A percentile compares a stretch with the other conserved stretches of the same genome.
phyloP scores from a whole-genome alignment of 192 early-diverging fungal genomes.

The Entomortierella beljakovae region DNA sequence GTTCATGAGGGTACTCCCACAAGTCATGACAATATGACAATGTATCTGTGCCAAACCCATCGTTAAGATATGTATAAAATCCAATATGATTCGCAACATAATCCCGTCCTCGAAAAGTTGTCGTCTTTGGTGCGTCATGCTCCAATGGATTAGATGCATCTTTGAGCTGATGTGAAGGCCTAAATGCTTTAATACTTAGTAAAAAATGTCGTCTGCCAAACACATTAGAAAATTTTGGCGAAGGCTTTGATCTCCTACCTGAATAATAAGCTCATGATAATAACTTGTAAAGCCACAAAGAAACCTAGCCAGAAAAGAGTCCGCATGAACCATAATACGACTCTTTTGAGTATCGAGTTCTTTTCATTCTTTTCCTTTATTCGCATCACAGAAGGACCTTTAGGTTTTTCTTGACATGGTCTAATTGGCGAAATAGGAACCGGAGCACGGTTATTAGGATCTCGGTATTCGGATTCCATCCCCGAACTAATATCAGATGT shows the following conservation, averaged over 20 bases:
- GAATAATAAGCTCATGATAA: constrained; percentile 19
- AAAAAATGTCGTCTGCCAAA: too few species aligned
- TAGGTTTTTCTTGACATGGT: background rate
- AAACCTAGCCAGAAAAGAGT: constrained; percentile 6
- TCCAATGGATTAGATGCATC: too few species aligned
- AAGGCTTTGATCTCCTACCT: background rate
- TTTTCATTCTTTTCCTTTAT: background rate
- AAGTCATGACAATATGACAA: constrained; percentile 28
- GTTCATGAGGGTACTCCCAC: constrained; percentile 4
- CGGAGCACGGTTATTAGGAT: constrained; percentile 1
- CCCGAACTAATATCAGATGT: background rate
- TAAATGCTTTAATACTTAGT: too few species aligned
- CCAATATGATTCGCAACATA: constrained; percentile 19
- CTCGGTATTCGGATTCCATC: constrained; percentile 22
- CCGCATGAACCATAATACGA: background rate
- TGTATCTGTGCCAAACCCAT: constrained; percentile 17
- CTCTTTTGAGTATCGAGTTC: background rate
- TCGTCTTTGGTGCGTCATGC: background rate
- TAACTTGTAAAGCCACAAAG: background rate
- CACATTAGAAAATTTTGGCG: too few species aligned
- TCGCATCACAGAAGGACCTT: background rate
- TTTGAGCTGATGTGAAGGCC: too few species aligned
- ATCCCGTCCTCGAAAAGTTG: constrained; percentile 7
- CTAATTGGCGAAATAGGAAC: background rate
- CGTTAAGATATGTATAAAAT: constrained; percentile 22